Base-by-base conservation (phyloP, 2,329 filamentous ascomycete genomes). In the Neoarthrinium moseri region DNA sequence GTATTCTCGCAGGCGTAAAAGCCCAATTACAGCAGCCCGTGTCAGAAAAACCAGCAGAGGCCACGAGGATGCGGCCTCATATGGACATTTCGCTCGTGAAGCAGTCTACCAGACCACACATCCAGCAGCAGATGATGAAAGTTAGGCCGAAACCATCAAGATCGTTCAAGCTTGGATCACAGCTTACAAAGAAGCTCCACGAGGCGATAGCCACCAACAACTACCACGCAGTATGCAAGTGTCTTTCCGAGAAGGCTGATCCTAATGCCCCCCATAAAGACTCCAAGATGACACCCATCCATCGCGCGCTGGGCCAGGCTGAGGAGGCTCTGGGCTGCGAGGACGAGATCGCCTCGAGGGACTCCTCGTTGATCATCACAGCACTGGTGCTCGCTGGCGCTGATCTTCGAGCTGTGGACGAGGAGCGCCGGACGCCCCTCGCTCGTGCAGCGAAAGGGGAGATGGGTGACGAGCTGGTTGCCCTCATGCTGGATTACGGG, bases 401-500 rank as follows among this genome's bases (percentile, higher is more conserved):
- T 3, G 47, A 50, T 17, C 50, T 56, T 13, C 42, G 46, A 13
- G 39, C 38, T 6, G 37, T 43, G 5, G 50, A 56, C 13, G 50
- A 51, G 13, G 36, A 52, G 5, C 49, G 48, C 4, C 49, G 49
- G 7, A 54, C 55, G 3, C 55, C 55, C 8, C 51, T 58, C 2
- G 43, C 56, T 22, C 47, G 56, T 12, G 54, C 51, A 2, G 50
- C 46, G 5, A 50, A 51, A 34, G 55, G 52, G 46, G 56, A 56
- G 34, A 54, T 58, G 54, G 43, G 49, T 11, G 50, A 55, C 42
- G 49, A 46, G 15, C 29, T 58, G 12, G 46, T 55, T 34, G 41
- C 50, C 5, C 38, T 58, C 23, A 52, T 58, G 54, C 29, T 58
- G 33, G 54, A 56, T 23, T 53, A 45, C n/a, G 51, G 51, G n/a